These are phyloP conservation scores for Quercus variabilis DNA, from an alignment of 306 rosid genomes.

Conservation along the genomic window DNA sequence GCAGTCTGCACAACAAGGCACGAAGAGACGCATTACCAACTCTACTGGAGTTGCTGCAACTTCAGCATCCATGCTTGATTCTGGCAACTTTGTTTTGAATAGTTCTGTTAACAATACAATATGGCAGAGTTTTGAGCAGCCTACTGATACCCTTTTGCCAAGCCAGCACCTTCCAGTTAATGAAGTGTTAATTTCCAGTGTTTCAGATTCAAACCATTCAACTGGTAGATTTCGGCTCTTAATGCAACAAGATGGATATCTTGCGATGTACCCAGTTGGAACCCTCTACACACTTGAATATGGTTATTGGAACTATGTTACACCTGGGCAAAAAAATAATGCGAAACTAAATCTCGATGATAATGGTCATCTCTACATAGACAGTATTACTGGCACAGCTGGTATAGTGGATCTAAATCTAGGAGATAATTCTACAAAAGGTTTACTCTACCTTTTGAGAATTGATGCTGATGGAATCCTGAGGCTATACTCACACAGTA, in stretches of 20 bases:
- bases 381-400: neutral
- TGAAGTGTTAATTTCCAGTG: neutral
- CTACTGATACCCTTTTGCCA: slow-evolving; percentile 28
- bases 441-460: no score
- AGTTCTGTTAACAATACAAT: neutral
- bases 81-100: slow-evolving; percentile 23
- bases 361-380: no score
- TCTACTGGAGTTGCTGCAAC: no score
- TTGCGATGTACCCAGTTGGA: slow-evolving; percentile 17
- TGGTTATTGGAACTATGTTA: neutral
- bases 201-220: slow-evolving; percentile 16
- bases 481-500: no score
- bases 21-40: neutral
- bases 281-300: neutral
- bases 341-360: slow-evolving; percentile 3
- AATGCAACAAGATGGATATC: slow-evolving; percentile 23
- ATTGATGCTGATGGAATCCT: no score
- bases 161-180: neutral
- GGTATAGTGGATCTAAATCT: neutral
- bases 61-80: slow-evolving; percentile 30
- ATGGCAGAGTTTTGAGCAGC: slow-evolving; percentile 17
- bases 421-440: neutral
- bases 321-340: fast-evolving
- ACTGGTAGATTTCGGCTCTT: slow-evolving; percentile 14
- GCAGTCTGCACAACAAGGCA: neutral